Conservation (phyloP, 306 rosid genomes). For the Chamaecrista fasciculata region DNA sequence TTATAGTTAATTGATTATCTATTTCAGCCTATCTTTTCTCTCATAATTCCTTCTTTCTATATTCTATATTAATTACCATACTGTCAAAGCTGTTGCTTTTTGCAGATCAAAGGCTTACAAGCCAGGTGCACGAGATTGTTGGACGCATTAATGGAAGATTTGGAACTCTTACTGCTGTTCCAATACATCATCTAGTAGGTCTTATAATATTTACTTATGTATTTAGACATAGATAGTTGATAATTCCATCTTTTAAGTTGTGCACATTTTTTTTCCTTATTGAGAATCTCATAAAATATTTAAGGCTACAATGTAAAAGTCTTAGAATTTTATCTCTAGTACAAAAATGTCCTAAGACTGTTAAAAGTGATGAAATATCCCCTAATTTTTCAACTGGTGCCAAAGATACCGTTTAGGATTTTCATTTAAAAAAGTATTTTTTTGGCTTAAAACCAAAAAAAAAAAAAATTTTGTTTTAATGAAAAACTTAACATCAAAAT, state of each 20-base stretch:
- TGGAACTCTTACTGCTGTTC: slow-evolving; percentile 94
- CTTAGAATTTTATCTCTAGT: no score
- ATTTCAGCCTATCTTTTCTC: neutral
- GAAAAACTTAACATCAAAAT: no score
- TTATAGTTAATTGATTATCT: neutral
- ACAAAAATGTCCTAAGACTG: no score
- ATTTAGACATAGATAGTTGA: slow-evolving; percentile 9
- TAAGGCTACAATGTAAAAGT: no score
- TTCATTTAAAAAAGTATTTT: no score
- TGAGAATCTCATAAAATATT: neutral
- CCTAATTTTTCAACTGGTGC: no score
- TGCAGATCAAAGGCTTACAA: slow-evolving; percentile 93
- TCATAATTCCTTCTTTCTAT: slow-evolving; percentile 10
- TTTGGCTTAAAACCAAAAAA: no score
- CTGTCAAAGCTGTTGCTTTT: slow-evolving; percentile 22
- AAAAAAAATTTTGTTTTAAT: no score
- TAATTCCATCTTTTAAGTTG: neutral
- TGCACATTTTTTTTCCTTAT: neutral
- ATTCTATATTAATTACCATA: neutral
- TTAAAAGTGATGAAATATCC: no score
- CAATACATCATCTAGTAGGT: slow-evolving; percentile 95
- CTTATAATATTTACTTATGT: slow-evolving; percentile 24
- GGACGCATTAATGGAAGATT: slow-evolving; percentile 98
- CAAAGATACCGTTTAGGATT: no score
- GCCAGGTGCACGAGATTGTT: slow-evolving; percentile 98